Evolutionary conservation across 768 basidiomycete genomes (phyloP).

Genomic region (Pholiota conissans): DNA sequence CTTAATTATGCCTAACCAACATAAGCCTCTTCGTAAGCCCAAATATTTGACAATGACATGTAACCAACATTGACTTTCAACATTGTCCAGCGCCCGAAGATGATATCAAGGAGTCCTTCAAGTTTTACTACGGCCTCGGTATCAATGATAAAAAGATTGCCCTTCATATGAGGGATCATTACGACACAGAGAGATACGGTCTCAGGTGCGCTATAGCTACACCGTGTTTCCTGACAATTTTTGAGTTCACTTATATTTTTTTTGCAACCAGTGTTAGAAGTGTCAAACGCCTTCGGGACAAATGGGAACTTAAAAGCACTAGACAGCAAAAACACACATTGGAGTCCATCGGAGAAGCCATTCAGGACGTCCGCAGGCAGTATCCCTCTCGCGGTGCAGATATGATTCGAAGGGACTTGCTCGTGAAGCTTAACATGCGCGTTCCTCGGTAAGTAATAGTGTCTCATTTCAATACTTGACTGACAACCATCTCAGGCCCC

Average conservation of each 20-base stretch:
- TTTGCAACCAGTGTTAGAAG: slow-evolving; percentile 13
- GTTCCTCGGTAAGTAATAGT: slow-evolving; percentile 21
- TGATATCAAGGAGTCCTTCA: slow-evolving; percentile 11
- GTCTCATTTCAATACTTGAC: neutral
- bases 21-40: slow-evolving; percentile 7
- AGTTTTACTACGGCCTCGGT: slow-evolving; percentile 18
- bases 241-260: neutral
- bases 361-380: slow-evolving; percentile 15
- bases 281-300: too few species aligned
- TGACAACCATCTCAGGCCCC: slow-evolving; percentile 15
- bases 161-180: slow-evolving; percentile 17
- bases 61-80: neutral
- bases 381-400: slow-evolving; percentile 29
- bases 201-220: slow-evolving; percentile 17
- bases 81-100: slow-evolving; percentile 11
- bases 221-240: neutral
- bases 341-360: slow-evolving; percentile 18
- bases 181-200: slow-evolving; percentile 21
- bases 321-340: slow-evolving; percentile 20
- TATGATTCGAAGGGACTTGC: slow-evolving; percentile 21
- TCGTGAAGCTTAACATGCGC: slow-evolving; percentile 22
- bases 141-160: slow-evolving; percentile 26
- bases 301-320: slow-evolving; percentile 20
- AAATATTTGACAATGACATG: neutral
- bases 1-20: slow-evolving; percentile 7